A percentile compares a stretch with the other conserved stretches of the same genome.
phyloP scores from a whole-genome alignment of 2,329 filamentous ascomycete genomes.

The Talaromyces sp. region DNA sequence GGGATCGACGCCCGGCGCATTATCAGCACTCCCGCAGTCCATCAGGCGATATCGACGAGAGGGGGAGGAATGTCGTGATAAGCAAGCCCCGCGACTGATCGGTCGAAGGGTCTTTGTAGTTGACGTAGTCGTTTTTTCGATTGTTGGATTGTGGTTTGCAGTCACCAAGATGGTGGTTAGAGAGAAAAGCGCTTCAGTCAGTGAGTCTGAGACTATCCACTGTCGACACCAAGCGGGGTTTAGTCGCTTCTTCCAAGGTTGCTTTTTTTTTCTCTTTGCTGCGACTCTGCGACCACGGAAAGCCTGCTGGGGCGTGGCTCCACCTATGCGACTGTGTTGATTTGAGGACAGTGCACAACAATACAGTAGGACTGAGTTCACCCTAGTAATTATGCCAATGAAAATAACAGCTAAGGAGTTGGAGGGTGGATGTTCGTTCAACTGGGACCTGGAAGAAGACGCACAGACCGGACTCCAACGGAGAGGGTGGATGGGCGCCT shows the following conservation, averaged over 20 bases:
- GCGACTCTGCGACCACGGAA: constrained; percentile 7
- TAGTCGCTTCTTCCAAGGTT: constrained; percentile 2
- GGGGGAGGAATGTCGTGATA: constrained; percentile 2
- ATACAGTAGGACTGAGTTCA: not conserved
- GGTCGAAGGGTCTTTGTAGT: not conserved
- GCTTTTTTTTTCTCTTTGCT: constrained; percentile 3
- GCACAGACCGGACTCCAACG: not conserved
- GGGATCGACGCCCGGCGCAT: constrained; percentile 40
- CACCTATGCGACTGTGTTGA: not conserved
- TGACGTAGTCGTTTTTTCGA: not conserved
- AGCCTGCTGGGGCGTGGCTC: not conserved
- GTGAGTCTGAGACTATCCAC: constrained; percentile 1
- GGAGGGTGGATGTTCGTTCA: not conserved
- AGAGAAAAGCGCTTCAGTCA: constrained; percentile 3
- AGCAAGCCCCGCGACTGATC: constrained; percentile 9
- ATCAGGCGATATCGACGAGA: constrained; percentile 9
- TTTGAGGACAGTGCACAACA: not conserved
- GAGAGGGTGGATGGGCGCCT: not conserved
- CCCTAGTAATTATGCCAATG: not conserved
- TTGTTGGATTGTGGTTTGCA: not conserved
- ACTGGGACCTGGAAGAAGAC: not conserved
- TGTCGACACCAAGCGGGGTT: constrained; percentile 8
- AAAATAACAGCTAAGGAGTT: not conserved
- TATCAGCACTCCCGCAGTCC: constrained; percentile 25
- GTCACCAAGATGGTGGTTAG: not conserved